Evolutionary conservation across 441 rosid species (phyloP).

Genomic region (California macrophylla): DNA sequence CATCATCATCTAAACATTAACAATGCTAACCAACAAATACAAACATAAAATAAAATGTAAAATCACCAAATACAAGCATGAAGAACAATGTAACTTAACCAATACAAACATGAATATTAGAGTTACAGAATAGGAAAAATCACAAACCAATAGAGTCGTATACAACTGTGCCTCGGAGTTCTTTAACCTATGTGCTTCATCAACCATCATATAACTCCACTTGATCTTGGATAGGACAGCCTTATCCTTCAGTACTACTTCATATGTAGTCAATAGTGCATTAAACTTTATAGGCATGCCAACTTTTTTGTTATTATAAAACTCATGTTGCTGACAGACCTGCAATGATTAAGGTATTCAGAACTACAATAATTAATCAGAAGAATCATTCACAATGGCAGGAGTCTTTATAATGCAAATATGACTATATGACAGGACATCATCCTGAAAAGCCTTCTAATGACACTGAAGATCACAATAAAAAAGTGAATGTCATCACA

Average conservation of each 20-base stretch:
- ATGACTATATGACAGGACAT: constrained; percentile 1
- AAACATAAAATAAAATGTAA: neutral
- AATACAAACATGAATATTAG: constrained; percentile 11
- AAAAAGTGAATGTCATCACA: constrained; percentile 1
- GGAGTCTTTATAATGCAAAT: neutral
- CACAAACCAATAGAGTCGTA: constrained; percentile 75
- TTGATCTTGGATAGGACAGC: constrained; percentile 85
- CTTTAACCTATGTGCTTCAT: constrained; percentile 98
- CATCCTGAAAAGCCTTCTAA: neutral
- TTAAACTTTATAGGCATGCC: constrained; percentile 86
- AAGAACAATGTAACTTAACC: constrained; percentile 3
- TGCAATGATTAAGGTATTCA: constrained; percentile 25
- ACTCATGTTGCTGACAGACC: constrained; percentile 98
- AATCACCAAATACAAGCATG: neutral
- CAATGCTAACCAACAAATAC: constrained; percentile 8
- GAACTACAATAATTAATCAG: neutral
- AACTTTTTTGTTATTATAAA: constrained; percentile 72
- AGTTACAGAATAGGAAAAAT: neutral
- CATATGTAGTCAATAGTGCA: constrained; percentile 88
- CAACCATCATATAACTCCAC: constrained; percentile 99
- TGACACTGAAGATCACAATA: neutral
- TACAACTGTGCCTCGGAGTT: constrained; percentile 98
- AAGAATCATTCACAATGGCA: neutral
- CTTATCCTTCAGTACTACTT: constrained; percentile 96
- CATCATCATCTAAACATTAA: constrained; percentile 13